Base-by-base conservation (phyloP, 208 protist genomes). In the Leishmania martiniquensis region DNA sequence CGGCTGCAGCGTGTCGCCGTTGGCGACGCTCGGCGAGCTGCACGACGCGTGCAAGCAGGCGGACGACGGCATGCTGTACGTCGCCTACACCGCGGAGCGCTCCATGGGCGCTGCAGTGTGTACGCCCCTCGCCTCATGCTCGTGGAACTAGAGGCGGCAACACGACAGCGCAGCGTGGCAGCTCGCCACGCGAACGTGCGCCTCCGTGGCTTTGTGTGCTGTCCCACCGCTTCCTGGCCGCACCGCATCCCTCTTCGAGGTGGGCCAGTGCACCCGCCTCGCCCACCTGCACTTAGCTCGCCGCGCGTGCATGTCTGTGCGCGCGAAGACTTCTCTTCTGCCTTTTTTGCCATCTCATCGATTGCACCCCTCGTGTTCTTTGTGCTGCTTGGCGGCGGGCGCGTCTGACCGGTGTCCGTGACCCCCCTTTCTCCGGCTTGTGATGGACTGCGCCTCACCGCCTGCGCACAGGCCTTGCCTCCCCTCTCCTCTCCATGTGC, bases 31-130 rank as follows among this genome's bases (percentile, higher is more conserved):
- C 44, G 81, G 81, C 57, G 76, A 85, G 65, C 76, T 85, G 75
- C 68, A 75, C 81, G 81, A 79, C 60, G 59, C 67, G 55, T 85
- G 76, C 81, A 78, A 72, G 81, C 69, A 34, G 22, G 68, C 60
- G 25, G 81, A 85, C 71, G 81, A 85, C 81, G 81, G 76, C 81
- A 81, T 85, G 76, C 81, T 85, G 57, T 81, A 85, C 81, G 76
- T 81, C 42, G 39, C 66, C 72, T 85, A 81, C 81, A 34, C 76
- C n/a, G 45, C 39, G 71, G 81, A 85, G 62, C 34, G 29, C 60
- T 25, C 34, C 37, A 42, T 66, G 34, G 60, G 60, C 20, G 34
- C 34, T 45, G 60, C 34, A 37, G 17, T 66, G 29, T 45, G 47
- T 13, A 51, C 47, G 47, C 47, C 47, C 9, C 13, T 5, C 47